Percentiles rank a stretch among this genome's conserved stretches.
phyloP scores from a whole-genome alignment of 2,329 filamentous ascomycete species.

The Mollisia scopiformis region DNA sequence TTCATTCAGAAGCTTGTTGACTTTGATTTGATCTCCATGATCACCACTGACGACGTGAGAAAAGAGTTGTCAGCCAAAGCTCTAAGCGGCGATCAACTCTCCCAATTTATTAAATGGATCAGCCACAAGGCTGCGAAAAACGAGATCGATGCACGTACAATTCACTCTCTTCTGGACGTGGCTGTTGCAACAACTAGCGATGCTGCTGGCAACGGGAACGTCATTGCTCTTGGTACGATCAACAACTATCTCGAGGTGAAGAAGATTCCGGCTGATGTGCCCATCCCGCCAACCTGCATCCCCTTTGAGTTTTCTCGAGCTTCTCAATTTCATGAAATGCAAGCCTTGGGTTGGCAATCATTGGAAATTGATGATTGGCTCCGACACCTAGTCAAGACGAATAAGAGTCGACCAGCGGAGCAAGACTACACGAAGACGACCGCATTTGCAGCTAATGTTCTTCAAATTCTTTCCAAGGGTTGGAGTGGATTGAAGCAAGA shows the following conservation, averaged over 20 bases:
- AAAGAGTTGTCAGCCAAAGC: conserved; percentile 82
- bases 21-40: conserved; percentile 83
- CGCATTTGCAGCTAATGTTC: conserved; percentile 75
- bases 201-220: conserved; percentile 61
- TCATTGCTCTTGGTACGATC: conserved; percentile 79
- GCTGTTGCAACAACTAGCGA: conserved; percentile 73
- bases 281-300: conserved; percentile 79
- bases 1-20: conserved; percentile 83
- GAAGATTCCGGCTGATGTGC: conserved; percentile 79
- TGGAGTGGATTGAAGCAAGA: conserved; percentile 79
- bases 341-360: conserved; percentile 83
- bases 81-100: conserved; percentile 75
- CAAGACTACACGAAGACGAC: conserved; percentile 73
- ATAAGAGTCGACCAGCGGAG: conserved; percentile 58
- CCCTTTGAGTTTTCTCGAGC: conserved; percentile 81
- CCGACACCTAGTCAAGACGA: conserved; percentile 73
- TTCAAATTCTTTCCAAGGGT: conserved; percentile 82
- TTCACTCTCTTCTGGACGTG: conserved; percentile 74
- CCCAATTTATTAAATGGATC: conserved; percentile 84
- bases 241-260: conserved; percentile 74
- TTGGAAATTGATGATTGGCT: conserved; percentile 87
- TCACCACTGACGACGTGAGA: conserved; percentile 85
- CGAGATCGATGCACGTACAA: conserved; percentile 71
- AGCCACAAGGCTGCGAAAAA: conserved; percentile 71
- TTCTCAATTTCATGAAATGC: conserved; percentile 68